Evolutionary conservation across 2,329 filamentous ascomycete genomes (phyloP), one percentile per base, ranked within the genome.

Genomic region (Scedosporium dehoogii): DNA sequence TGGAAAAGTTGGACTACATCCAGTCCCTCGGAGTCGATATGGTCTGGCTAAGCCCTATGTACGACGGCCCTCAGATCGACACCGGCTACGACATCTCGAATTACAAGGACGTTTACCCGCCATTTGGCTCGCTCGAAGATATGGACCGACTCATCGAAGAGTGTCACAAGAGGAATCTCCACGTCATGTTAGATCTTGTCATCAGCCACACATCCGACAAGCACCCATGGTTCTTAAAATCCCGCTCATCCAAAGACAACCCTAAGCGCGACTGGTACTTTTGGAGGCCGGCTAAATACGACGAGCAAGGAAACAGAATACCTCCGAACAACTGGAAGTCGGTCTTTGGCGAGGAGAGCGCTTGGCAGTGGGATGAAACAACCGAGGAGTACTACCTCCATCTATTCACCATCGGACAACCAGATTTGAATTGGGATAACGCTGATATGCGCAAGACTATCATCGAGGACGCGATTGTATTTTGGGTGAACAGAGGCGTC

Each of bases 371-470:
- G 53, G 79, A 82, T 63, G 77, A 80, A 67, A 64, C 70, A 9
- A 81, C 79, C 0, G 72, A 73, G 12, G 78, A 82, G 65, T 82
- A 81, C 69, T 83, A 90, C 69, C 82, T 91, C 1, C 84, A 85
- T 65, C 79, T 91, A 29, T 92, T 90, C 72, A 83, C 84, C 55
- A 80, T 79, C 3, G 83, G 88, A 66, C 89, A 91, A 70, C 88
- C 89, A 0, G 89, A 92, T 66, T 80, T 92, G 51, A 92, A 92
- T 74, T 92, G 88, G 88, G 86, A 91, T 69, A 87, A 88, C 67
- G 78, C 79, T 0, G 80, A 81, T 0, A 84, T 89, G 3, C 81
- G 87, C 42, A 74, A 81, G 63, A 86, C 85, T 1, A 85, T 90
- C 2, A 38, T 41, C 3, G 86, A 90, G 70, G 78, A 86, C 48